Base-by-base conservation (phyloP, 495 filamentous ascomycete genomes). In the Pseudevernia furfuracea region DNA sequence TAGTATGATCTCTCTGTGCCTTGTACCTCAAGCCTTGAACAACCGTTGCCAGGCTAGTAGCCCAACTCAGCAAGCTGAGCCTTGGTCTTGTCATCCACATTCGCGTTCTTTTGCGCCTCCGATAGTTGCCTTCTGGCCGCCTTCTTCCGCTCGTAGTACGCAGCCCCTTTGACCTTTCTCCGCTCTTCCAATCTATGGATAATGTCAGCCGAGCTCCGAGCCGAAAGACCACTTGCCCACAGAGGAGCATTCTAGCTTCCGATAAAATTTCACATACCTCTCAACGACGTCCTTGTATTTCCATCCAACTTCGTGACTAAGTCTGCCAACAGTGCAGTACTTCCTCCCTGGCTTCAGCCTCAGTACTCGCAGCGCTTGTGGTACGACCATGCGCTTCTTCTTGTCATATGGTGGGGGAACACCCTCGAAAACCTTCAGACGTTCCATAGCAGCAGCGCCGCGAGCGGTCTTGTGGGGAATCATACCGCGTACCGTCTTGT, bases 91-190 rank as follows among this genome's bases (percentile, higher is more conserved):
- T 80, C 84, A 82, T 92, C 87, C 79, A 96, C 89, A 75, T 84
- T 91, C 66, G 91, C 91, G 76, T 80, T 87, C 88, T 92, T 91
- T 84, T 94, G 85, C 72, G 94, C 93, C 76, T 96, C 89, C 70
- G 85, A 82, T 64, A 96, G 82, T 81, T 91, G 89, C 84, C 87
- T 91, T 77, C 87, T 85, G 71, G 88, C 88, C 62, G 87, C 84
- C 92, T 96, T 96, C 94, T 97, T 98, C 85, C 91, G 90, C 82
- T 91, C 90, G 85, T 98, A 98, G 88, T 97, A 98, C 76, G 94
- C 94, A 73, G 89, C 86, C 74, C 92, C 90, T 87, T 97, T 97
- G 78, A 93, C 92, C 84, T 98, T 98, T 81, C 94, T 87, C 80
- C 92, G 86, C 86, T 98, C 94, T 87, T 98, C 94, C 72, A 98